Base-by-base conservation (phyloP, 2,329 filamentous ascomycete genomes). In the Coleophoma cylindrospora region DNA sequence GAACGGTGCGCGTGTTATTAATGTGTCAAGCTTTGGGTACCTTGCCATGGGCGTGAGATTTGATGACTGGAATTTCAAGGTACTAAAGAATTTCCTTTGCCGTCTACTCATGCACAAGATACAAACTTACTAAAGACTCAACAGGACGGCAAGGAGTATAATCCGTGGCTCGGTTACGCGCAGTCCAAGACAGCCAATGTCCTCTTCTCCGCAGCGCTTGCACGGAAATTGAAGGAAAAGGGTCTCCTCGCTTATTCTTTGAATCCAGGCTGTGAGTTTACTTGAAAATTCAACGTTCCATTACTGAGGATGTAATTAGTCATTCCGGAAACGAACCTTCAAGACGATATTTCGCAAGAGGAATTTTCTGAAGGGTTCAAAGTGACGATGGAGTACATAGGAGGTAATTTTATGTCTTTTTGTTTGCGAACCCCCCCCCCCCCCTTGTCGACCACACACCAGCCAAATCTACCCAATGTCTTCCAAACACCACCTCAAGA, bases 101-200 rank as follows among this genome's bases (percentile, higher is more conserved):
- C 27, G 9, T 27, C 9, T 27, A 10, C 27, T 10, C 9, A 10
- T 27, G 27, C 19, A 27, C 3, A 33, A 63, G 66, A 55, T 38
- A 37, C 54, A 32, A 13, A 34, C 10, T 34, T 5, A 14, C 17
- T 27, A 27, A 6, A 34, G 13, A 22, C 40, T 17, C 2, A 15
- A 37, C 27, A 56, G 49, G 44, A 51, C 2, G 43, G 48, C n/a
- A 49, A 52, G 10, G 50, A 50, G 3, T 61, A 61, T 36, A 52
- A 61, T 34, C 52, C 53, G 2, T 71, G 69, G 67, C 52, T 55
- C 13, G 71, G 67, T 4, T 74, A 75, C 53, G 66, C 63, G 1
- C 69, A 72, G 54, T 70, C 68, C 37, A 74, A 75, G 52, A 67
- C 70, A 3, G 70, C 70, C 0, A 70, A 72, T 37, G 68, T 74